These are phyloP conservation scores for Calonectria naviculata DNA, from an alignment of 2,329 filamentous ascomycete genomes.

Conservation along the genomic window DNA sequence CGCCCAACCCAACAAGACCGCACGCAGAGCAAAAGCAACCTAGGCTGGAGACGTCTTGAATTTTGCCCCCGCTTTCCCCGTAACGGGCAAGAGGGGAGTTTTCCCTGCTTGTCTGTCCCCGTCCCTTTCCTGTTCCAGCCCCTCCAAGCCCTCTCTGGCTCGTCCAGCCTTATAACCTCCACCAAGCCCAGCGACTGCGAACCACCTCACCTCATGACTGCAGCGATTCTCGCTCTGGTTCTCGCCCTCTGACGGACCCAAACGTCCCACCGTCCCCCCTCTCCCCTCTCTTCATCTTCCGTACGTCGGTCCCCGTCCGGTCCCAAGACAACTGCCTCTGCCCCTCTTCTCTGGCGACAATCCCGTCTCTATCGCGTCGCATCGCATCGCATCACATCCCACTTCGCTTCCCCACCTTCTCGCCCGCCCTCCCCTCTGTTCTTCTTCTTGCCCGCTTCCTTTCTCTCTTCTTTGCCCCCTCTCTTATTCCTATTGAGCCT, in stretches of 20 bases:
- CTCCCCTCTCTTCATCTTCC: constrained; percentile 9
- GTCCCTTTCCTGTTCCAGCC: neutral
- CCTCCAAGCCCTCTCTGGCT: constrained; percentile 8
- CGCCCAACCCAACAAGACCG: constrained; percentile 9
- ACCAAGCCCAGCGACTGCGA: constrained; percentile 24
- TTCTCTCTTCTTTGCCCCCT: neutral
- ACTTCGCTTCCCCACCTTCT: constrained; percentile 11
- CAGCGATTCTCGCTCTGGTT: constrained; percentile 33
- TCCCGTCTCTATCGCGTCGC: constrained; percentile 18
- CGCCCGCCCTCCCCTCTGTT: constrained; percentile 4
- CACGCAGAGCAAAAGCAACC: constrained; percentile 1
- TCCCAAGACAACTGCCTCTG: neutral
- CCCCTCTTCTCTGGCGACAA: constrained; percentile 11
- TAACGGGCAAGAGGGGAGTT: constrained; percentile 8
- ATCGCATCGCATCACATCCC: constrained; percentile 20
- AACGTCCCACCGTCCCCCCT: constrained; percentile 29
- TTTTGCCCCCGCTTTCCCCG: constrained; percentile 1
- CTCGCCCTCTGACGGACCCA: constrained; percentile 41
- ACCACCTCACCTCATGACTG: constrained; percentile 38
- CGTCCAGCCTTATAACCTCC: constrained; percentile 24
- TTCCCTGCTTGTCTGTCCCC: neutral
- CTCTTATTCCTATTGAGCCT: no score
- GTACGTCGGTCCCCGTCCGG: neutral
- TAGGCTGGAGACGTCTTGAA: neutral
- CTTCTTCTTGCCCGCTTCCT: neutral